These are phyloP conservation scores for Moesziomyces parantarcticus DNA, from an alignment of 1,284 basidiomycete genomes.

Conservation along the genomic window DNA sequence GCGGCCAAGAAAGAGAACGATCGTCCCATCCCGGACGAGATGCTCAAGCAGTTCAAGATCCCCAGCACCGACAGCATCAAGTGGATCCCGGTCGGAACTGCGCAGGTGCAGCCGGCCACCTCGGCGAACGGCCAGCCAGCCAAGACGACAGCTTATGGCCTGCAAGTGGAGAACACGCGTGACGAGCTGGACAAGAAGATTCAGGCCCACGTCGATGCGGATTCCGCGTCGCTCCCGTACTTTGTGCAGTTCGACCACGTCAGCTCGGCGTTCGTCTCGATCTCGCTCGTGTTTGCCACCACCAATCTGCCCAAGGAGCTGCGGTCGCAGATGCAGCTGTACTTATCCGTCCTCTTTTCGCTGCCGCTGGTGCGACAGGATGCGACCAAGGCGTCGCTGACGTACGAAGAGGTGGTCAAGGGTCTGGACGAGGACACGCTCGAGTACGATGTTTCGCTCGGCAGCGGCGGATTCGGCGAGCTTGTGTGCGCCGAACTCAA, in stretches of 20 bases:
- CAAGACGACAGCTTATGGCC: constrained; percentile 21
- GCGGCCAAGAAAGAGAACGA: constrained; percentile 89
- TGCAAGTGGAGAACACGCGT: constrained; percentile 47
- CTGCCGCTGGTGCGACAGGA: constrained; percentile 80
- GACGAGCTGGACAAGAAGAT: constrained; percentile 69
- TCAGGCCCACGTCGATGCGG: constrained; percentile 77
- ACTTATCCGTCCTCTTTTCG: constrained; percentile 87
- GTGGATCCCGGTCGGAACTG: constrained; percentile 91
- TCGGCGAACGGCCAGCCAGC: not conserved
- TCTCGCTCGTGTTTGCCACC: constrained; percentile 79
- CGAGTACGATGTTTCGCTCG: constrained; percentile 81
- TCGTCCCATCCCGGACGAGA: constrained; percentile 79
- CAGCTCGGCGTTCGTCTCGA: constrained; percentile 83
- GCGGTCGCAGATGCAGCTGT: constrained; percentile 78
- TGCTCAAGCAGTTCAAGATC: constrained; percentile 81
- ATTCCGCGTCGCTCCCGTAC: constrained; percentile 80
- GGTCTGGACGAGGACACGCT: constrained; percentile 91
- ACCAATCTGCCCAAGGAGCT: constrained; percentile 58
- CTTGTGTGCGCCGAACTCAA: constrained; percentile 78
- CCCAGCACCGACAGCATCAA: constrained; percentile 79
- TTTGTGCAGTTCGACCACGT: constrained; percentile 83
- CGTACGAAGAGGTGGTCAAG: constrained; percentile 91
- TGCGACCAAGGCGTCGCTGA: constrained; percentile 74
- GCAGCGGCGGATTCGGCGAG: constrained; percentile 76
- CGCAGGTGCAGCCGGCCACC: constrained; percentile 20